Base-by-base conservation (phyloP, 495 filamentous ascomycete genomes). In the Penicillium pulvis region DNA sequence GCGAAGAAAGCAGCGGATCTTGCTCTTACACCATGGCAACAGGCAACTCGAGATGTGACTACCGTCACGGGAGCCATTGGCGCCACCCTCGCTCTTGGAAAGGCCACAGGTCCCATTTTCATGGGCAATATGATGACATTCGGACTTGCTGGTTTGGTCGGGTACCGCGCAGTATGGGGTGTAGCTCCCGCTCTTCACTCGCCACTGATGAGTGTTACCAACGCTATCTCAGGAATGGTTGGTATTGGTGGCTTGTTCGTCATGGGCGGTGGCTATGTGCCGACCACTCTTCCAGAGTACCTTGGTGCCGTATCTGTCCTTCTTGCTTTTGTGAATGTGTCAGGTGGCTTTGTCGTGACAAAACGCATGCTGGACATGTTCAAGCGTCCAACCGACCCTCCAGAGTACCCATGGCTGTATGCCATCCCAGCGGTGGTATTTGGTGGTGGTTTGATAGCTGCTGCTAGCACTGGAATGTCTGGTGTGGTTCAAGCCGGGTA, bases 361-460 rank as follows among this genome's bases (percentile, higher is more conserved):
- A 92, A 92, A 72, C 85, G 90, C 62, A 93, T 93, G 90, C 79
- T 93, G n/a, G 89, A 93, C 65, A 93, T 93, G 90, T 93, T 93
- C 70, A 88, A 88, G 58, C 83, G 86, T 76, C 83, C 87, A 3
- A 91, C 88, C 19, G 90, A 93, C 68, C 90, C 89, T 44, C 84
- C 88, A 2, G 90, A 93, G 65, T 93, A 90, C 53, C 88, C 89
- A 0, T 93, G 89, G 89, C 75, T 93, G 0, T 93, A 91, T 69
- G 88, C 84, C 1, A 77, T 93, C 51, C 90, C 90, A 0, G 90
- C 81, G 26, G 67, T 86, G 7, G 57, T 92, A 4, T 93, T 93
- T 61, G 86, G 85, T 9, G 90, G 88, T 41, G 90, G 90, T 2
- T 92, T 87, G 69, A 64, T 92, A 33, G 87, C 84, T 17, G 89